Evolutionary conservation across 208 protist species (phyloP), one percentile per base, ranked within the genome.

Genomic region (Wallacemonas sp.): DNA sequence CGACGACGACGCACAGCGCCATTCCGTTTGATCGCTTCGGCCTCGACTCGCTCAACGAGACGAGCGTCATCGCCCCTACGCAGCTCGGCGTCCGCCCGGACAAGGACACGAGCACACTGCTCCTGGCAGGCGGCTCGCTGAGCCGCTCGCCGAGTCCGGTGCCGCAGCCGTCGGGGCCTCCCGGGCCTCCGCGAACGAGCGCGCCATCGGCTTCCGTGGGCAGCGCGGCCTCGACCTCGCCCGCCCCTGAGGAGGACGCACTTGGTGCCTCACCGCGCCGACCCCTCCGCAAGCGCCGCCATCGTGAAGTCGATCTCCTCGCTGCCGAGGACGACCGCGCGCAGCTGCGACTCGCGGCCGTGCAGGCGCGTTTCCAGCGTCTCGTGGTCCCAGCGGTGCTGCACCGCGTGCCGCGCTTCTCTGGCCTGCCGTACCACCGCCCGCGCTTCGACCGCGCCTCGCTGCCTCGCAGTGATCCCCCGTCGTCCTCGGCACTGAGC

Each of bases 381-480:
- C 22, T 42, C 18, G 85, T 91, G 33, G 77, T 67, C 1, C 87
- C 90, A 0, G 71, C 68, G 18, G 81, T 85, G 33, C 64, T 93
- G 20, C 87, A 95, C 52, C 84, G 90, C 39, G 69, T 91, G 2
- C 44, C 67, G 50, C 70, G 81, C 28, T 75, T 95, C 41, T 93
- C 87, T n/a, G 75, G 74, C 22, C 66, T 91, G 25, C 73, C 81
- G 26, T 95, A 93, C 74, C 70, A 76, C 25, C 80, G 66, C 12
- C 26, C 83, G n/a, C 73, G 74, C 3, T 41, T n/a, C n/a, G n/a
- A n/a, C n/a, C n/a, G n/a, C n/a, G n/a, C n/a, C n/a, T n/a, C n/a
- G n/a, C n/a, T n/a, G n/a, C n/a, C n/a, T n/a, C n/a, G n/a, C n/a
- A n/a, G n/a, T n/a, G n/a, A n/a, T n/a, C n/a, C n/a, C n/a, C n/a